Base-by-base conservation (phyloP, 768 basidiomycete genomes). In the Leucosporidium creatinivorum region DNA sequence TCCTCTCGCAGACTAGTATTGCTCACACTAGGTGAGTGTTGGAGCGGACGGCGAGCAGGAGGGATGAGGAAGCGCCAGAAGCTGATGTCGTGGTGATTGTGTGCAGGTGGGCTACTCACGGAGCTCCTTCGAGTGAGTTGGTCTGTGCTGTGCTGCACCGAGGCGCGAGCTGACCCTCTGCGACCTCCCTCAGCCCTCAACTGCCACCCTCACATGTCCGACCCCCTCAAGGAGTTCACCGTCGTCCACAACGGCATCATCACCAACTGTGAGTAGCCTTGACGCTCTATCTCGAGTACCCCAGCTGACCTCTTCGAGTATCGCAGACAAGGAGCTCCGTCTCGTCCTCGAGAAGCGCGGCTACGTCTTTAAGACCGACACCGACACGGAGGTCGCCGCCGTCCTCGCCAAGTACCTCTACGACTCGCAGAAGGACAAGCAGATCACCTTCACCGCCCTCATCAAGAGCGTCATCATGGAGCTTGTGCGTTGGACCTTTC, bases 221-320 rank as follows among this genome's bases (percentile, higher is more conserved):
- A 94, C 75, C 80, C 84, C 30, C 82, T 79, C 63, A 73, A 77
- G 56, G 93, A 97, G 76, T 98, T 99, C 81, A 85, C 87, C 66
- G 80, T 98, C 74, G 93, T 99, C 31, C 96, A 99, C 84, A 98
- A 99, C 75, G 96, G 96, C 76, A 98, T 98, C 77, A 93, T 98
- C 76, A 99, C 94, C 79, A 49, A 58, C 33, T 36, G 39, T 65
- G 19, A 13, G 70, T 64, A 55, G 17, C 7, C 17, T 13, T 9
- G 2, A 25, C 30, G 50, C 36, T 49, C n/a, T 10, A 21, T 1
- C 33, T 4, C 25, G 0, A 19, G 0, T 30, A 47, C 7, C 39
- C 18, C 31, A 39, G 30, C 63, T 48, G 26, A 33, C 9, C n/a
- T 25, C 9, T 1, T 5, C 3, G 19, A 0, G 17, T 1, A 8